Base-by-base conservation (phyloP, 495 filamentous ascomycete genomes). In the Aspergillus heteromorphus region DNA sequence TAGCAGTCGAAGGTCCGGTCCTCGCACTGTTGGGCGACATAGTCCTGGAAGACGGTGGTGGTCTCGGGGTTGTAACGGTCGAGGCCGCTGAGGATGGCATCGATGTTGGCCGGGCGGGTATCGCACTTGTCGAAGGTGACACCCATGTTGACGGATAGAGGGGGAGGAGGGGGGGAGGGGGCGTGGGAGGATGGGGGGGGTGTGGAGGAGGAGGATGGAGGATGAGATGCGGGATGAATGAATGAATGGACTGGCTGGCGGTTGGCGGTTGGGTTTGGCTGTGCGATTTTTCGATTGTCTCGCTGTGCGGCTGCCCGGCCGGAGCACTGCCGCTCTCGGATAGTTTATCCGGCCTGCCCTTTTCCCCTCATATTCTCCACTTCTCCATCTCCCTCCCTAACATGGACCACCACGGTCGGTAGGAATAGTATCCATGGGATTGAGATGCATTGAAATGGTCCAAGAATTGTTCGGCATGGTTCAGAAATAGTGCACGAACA, bases 51-150 rank as follows among this genome's bases (percentile, higher is more conserved):
- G 50, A 92, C 80, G 30, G 81, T 80, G 48, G 93, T 95, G 19
- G 92, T 96, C 73, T 99, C 93, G 40, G 95, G 95, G 73, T 99
- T 99, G 78, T 99, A 99, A 57, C 95, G 81, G 76, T 99, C 93
- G 56, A 99, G 87, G 53, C 95, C 91, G 76, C 87, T 75, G 61
- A 99, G 87, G 62, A 97, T 96, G 70, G 73, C 80, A 68, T 88
- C 88, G 72, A 99, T 95, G 68, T 92, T 81, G 60, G 89, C 88
- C 50, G 95, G 92, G 69, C 95, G 82, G 60, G 77, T 78, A 55
- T 78, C 74, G 68, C 78, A 79, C 63, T 74, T 76, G 67, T 81
- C 79, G 60, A 79, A 80, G 51, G 79, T 73, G 60, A 73, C 71
- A 21, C 58, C 70, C 78, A 80, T 80, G 55, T 68, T 69, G 62